A percentile compares a stretch with the other conserved stretches of the same genome.
phyloP scores from a whole-genome alignment of 805 yeast species.

The Ogataea thermomethanolica region DNA sequence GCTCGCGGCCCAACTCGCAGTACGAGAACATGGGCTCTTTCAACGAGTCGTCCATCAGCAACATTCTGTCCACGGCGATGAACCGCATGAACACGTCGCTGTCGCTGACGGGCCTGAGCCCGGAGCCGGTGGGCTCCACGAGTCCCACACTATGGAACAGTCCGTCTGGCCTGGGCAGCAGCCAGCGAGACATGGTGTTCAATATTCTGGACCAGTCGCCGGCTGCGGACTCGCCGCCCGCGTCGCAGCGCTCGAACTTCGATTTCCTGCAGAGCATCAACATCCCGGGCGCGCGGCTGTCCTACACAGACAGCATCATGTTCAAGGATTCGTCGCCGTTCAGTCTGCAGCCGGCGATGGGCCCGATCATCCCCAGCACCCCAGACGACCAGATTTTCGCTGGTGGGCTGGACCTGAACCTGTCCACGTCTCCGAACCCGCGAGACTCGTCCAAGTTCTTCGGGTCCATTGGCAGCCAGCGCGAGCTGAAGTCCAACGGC shows the following conservation, averaged over 20 bases:
- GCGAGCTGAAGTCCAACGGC: constrained; percentile 13
- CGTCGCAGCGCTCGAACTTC: constrained; percentile 16
- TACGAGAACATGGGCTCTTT: constrained; percentile 19
- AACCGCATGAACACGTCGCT: constrained; percentile 20
- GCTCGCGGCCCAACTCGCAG: constrained; percentile 15
- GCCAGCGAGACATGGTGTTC: constrained; percentile 7
- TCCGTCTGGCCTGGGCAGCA: constrained; percentile 4
- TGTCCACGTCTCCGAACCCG: constrained; percentile 21
- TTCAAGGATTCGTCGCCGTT: constrained; percentile 15
- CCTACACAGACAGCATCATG: constrained; percentile 8
- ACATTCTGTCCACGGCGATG: constrained; percentile 22
- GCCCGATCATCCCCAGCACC: constrained; percentile 5
- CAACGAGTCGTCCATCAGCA: constrained; percentile 19
- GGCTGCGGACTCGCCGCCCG: constrained; percentile 16
- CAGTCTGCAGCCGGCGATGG: constrained; percentile 8
- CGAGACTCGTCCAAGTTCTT: constrained; percentile 23
- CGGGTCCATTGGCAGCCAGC: constrained; percentile 14
- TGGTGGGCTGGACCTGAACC: constrained; percentile 8
- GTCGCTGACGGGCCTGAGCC: constrained; percentile 12
- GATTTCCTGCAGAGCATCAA: constrained; percentile 12
- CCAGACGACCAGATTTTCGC: constrained; percentile 1
- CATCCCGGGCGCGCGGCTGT: background rate
- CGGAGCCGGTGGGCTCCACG: constrained; percentile 11
- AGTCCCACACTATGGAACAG: constrained; percentile 21
- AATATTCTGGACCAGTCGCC: constrained; percentile 6